A percentile compares a stretch with the other conserved stretches of the same genome.
phyloP scores from a whole-genome alignment of 495 filamentous ascomycete genomes.

The Hypoxylon crocopeplum region DNA sequence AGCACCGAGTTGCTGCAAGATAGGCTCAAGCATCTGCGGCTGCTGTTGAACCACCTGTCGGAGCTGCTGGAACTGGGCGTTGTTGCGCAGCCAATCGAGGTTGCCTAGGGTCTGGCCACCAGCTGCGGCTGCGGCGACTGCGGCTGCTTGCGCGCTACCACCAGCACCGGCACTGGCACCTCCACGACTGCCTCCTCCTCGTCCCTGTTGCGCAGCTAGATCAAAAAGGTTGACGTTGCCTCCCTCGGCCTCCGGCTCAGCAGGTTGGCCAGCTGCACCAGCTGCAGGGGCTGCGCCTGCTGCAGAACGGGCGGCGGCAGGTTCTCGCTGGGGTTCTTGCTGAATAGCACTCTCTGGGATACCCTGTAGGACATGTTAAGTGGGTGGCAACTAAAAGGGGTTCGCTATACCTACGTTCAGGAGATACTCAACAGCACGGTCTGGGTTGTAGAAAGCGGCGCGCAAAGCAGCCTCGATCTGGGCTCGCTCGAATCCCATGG shows the following conservation, averaged over 20 bases:
- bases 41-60: conserved; percentile 96
- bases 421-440: conserved; percentile 96
- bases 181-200: conserved; percentile 58
- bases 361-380: conserved; percentile 62
- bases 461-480: conserved; percentile 94
- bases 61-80: conserved; percentile 96
- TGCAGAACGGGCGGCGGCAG: conserved; percentile 48
- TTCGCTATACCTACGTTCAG: conserved; percentile 68
- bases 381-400: background rate
- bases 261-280: conserved; percentile 44
- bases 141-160: conserved; percentile 45
- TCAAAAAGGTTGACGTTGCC: conserved; percentile 90
- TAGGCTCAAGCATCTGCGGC: conserved; percentile 97
- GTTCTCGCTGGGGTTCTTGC: conserved; percentile 38
- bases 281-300: conserved; percentile 46
- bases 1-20: conserved; percentile 93
- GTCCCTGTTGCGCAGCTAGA: conserved; percentile 78
- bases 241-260: conserved; percentile 65
- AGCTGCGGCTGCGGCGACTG: conserved; percentile 57
- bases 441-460: conserved; percentile 94
- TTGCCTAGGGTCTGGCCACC: conserved; percentile 70
- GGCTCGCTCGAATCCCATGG: conserved; percentile 88
- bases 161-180: conserved; percentile 36
- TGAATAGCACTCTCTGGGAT: conserved; percentile 85
- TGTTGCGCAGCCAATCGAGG: conserved; percentile 93